These are phyloP conservation scores for Wilcoxina mikolae DNA, from an alignment of 495 filamentous ascomycete genomes.

Conservation along the genomic window DNA sequence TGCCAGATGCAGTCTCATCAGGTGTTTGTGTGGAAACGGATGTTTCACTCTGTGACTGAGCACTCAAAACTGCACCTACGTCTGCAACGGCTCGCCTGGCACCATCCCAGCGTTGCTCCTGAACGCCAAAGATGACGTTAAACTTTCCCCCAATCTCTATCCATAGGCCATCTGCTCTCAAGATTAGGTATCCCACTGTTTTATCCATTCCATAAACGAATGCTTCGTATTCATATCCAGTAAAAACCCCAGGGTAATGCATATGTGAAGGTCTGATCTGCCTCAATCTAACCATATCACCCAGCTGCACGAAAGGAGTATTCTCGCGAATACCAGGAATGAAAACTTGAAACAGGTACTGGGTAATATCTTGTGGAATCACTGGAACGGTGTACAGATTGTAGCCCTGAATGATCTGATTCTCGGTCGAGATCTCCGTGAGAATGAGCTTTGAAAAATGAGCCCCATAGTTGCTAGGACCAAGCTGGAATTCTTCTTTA, in stretches of 20 bases:
- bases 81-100: constrained; percentile 25
- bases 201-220: constrained; percentile 31
- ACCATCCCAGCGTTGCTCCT: constrained; percentile 22
- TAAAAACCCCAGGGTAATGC: constrained; percentile 16
- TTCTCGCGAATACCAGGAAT: constrained; percentile 35
- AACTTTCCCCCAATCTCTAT: constrained; percentile 28
- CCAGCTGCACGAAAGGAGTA: constrained; percentile 32
- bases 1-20: neutral
- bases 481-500: neutral
- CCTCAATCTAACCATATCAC: constrained; percentile 33
- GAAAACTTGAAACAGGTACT: constrained; percentile 20
- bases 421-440: constrained; percentile 19
- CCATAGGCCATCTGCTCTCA: constrained; percentile 29
- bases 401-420: constrained; percentile 21
- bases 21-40: neutral
- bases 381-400: constrained; percentile 25
- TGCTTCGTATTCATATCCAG: constrained; percentile 28
- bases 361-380: constrained; percentile 16
- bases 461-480: constrained; percentile 15
- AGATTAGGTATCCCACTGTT: constrained; percentile 25
- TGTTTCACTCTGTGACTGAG: constrained; percentile 2
- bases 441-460: constrained; percentile 21
- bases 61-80: constrained; percentile 9
- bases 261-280: constrained; percentile 27
- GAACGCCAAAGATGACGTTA: constrained; percentile 31